Evolutionary conservation across 2,329 filamentous ascomycete genomes (phyloP).

Genomic region (Trichophaea hybrida): DNA sequence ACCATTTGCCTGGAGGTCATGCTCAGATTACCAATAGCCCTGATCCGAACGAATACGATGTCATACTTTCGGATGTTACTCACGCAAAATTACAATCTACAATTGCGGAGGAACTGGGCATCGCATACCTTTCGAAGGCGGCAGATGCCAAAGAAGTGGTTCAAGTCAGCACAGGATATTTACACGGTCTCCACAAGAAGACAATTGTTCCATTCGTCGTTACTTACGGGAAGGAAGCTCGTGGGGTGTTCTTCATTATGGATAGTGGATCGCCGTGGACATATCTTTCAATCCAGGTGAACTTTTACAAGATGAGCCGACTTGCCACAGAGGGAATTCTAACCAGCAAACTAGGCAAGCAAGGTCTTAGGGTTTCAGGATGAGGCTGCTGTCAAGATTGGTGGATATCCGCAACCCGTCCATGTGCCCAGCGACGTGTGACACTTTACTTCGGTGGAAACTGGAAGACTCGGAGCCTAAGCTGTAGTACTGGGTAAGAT

Average conservation of each 20-base stretch:
- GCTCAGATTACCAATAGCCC: no score
- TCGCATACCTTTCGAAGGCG: background rate
- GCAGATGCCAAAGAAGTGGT: background rate
- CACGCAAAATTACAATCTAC: background rate
- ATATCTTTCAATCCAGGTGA: slow-evolving; percentile 7
- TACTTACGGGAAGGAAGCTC: background rate
- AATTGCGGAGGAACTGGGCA: background rate
- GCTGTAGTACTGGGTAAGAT: no score
- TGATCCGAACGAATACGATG: background rate
- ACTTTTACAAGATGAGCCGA: background rate
- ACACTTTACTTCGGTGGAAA: no score
- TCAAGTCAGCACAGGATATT: background rate
- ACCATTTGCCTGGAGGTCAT: no score
- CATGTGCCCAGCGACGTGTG: no score
- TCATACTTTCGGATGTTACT: background rate
- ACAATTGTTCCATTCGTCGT: slow-evolving; percentile 2
- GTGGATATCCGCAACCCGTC: no score
- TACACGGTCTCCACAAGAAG: background rate
- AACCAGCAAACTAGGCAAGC: background rate
- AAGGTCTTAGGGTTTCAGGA: no score
- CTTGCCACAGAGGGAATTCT: background rate
- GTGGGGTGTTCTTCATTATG: slow-evolving; percentile 8
- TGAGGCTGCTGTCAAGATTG: no score
- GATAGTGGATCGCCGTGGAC: slow-evolving; percentile 3
- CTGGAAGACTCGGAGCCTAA: no score